phyloP scores from a whole-genome alignment of 768 basidiomycete species.

The Boletus vermiculosoides region DNA sequence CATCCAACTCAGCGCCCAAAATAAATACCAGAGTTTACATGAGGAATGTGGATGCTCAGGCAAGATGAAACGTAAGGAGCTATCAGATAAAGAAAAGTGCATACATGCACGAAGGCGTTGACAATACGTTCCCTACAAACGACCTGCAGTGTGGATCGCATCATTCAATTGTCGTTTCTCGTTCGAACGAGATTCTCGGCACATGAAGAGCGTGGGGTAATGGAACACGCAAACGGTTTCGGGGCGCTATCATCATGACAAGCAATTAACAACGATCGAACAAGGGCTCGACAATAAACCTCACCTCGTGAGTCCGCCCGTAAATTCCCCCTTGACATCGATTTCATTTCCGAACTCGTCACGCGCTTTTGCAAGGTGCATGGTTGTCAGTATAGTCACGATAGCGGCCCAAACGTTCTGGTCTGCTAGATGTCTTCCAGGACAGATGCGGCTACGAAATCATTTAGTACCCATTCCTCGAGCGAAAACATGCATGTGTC shows the following conservation, averaged over 20 bases:
- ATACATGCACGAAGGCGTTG: too few relatives aligned
- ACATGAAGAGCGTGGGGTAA: conserved; percentile 16
- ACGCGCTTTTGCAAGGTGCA: conserved; percentile 26
- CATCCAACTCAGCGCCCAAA: too few relatives aligned
- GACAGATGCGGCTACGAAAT: conserved; percentile 29
- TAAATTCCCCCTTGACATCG: conserved; percentile 25
- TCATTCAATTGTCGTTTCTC: neutral
- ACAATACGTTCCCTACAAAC: too few relatives aligned
- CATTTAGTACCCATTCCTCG: neutral
- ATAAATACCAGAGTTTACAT: too few relatives aligned
- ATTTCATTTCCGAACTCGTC: conserved; percentile 35
- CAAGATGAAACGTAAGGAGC: too few relatives aligned
- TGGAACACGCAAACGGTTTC: conserved; percentile 25
- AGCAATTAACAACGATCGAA: neutral
- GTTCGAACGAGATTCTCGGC: conserved; percentile 17
- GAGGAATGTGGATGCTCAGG: too few relatives aligned
- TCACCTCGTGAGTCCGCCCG: conserved; percentile 22
- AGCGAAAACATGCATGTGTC: neutral
- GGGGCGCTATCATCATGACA: conserved; percentile 15
- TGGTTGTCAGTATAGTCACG: conserved; percentile 30
- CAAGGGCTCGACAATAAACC: neutral
- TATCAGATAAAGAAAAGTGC: too few relatives aligned
- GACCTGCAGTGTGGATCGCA: too few relatives aligned
- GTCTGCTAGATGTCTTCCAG: conserved; percentile 35
- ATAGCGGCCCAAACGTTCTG: conserved; percentile 34